A percentile compares a stretch with the other conserved stretches of the same genome.
Conservation (phyloP, 371 early-diverging fungal species). For the Mortierella sp. region DNA sequence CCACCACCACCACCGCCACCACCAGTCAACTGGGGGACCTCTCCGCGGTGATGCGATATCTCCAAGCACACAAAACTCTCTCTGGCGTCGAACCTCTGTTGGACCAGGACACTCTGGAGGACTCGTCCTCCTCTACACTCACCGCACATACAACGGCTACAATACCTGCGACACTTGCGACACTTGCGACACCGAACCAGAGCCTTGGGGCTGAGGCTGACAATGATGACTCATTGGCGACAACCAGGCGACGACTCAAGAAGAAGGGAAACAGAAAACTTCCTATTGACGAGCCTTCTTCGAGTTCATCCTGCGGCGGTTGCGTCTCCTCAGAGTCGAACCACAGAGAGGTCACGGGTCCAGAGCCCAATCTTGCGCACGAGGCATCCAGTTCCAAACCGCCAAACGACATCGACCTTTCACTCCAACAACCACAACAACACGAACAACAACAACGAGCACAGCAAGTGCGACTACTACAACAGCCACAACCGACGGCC, state of each 20-base stretch:
- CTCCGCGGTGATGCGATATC: slow-evolving; percentile 23
- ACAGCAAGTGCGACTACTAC: neutral
- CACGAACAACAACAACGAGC: neutral
- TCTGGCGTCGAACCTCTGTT: neutral
- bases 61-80: slow-evolving; percentile 18
- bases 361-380: neutral
- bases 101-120: neutral
- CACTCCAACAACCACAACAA: neutral
- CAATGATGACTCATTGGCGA: slow-evolving; percentile 3
- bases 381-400: neutral
- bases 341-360: slow-evolving; percentile 22
- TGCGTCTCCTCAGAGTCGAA: slow-evolving; percentile 44
- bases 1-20: neutral
- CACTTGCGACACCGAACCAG: slow-evolving; percentile 5
- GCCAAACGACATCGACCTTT: neutral
- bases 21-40: slow-evolving; percentile 18
- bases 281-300: slow-evolving; percentile 48
- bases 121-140: neutral
- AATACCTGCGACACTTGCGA: neutral
- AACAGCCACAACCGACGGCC: neutral
- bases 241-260: slow-evolving; percentile 14
- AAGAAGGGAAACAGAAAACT: slow-evolving; percentile 19
- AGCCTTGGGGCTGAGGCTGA: neutral
- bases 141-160: neutral
- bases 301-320: slow-evolving; percentile 38